Evolutionary conservation across 2,329 filamentous ascomycete genomes (phyloP), one percentile per base, ranked within the genome.

Genomic region (Phialophora chinensis): DNA sequence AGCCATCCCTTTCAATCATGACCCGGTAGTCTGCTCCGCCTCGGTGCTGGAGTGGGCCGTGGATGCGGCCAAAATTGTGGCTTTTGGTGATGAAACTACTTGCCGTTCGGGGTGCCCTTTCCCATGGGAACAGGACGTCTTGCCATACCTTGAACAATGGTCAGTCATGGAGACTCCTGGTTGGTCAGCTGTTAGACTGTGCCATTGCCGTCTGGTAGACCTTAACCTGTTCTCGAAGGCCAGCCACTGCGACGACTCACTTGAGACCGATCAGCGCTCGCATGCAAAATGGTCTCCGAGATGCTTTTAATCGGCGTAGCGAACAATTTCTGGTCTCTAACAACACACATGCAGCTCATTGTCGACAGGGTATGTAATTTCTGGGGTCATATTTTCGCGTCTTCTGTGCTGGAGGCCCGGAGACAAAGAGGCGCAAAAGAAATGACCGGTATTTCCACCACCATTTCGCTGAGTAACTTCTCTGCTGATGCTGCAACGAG

Each of bases 1-100:
- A 74, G 35, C 86, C 86, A 68, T 83, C 79, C 47, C 86, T 86
- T 69, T 83, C 80, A n/a, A 87, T 73, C 8, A 73, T 75, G 58
- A 88, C 77, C 35, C 71, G 66, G 70, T 84, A 81, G 6, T 72
- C 74, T 8, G 74, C 69, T 14, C 62, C 62, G 47, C 50, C 58
- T 42, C 65, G 69, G 65, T 83, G 77, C 1, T 84, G 84, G 33
- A 86, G 83, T 8, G 82, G 79, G 10, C 83, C 83, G 73, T 87
- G 85, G 65, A 87, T 88, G 33, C 86, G 82, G 73, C 88, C 84
- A 72, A 87, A 88, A 33, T 81, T 81, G 33, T 78, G 78, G 42
- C 76, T 72, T 60, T 73, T 77, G 23, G 83, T 84, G 52, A 88
- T 79, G 74, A 86, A 87, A 57, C 80, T 84, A 56, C 42, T 58